Base-by-base conservation (phyloP, 352 stramenopile genomes). In the Phytophthora fragariaefolia region DNA sequence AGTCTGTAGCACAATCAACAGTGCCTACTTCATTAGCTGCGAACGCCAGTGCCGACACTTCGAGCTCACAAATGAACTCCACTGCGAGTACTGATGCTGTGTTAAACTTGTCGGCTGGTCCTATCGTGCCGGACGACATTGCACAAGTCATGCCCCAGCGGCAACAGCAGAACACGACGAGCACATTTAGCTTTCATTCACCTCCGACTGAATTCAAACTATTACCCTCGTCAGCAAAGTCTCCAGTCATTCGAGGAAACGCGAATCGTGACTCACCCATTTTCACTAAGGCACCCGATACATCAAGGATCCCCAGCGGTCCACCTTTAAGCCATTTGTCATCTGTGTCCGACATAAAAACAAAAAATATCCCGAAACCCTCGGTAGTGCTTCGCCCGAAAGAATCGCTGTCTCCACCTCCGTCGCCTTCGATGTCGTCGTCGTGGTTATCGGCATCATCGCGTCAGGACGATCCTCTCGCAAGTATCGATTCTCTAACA, bases 171-270 rank as follows among this genome's bases (percentile, higher is more conserved):
- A 47, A 10, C 47, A 42, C 51, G 2, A 43, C 20, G 13, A 68
- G 18, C 58, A 74, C 60, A 30, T 47, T 36, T 30, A 77, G 52
- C 23, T 43, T 74, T 46, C 64, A 49, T 28, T 59, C 71, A 12
- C 74, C 53, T 38, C 50, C 67, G 12, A 79, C 71, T 8, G 67
- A 79, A 51, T 74, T 81, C 55, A 78, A 74, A 28, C 63, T 81
- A 1, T 32, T 80, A 8, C 73, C 69, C 24, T 63, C 70, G 2
- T 59, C 63, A 38, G 69, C 57, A 15, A 74, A 71, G 6, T 71
- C 66, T 36, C 67, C 73, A 3, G 54, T 72, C 10, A 30, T 58
- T 18, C 59, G 70, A 40, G 48, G 66, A 20, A 49, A 8, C 18
- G 7, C 46, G 0, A 62, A 8, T 40, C 61, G 61, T 18, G 66